Evolutionary conservation across 164 flowering plant genomes (phyloP).

Genomic region (Pachysandra terminalis): DNA sequence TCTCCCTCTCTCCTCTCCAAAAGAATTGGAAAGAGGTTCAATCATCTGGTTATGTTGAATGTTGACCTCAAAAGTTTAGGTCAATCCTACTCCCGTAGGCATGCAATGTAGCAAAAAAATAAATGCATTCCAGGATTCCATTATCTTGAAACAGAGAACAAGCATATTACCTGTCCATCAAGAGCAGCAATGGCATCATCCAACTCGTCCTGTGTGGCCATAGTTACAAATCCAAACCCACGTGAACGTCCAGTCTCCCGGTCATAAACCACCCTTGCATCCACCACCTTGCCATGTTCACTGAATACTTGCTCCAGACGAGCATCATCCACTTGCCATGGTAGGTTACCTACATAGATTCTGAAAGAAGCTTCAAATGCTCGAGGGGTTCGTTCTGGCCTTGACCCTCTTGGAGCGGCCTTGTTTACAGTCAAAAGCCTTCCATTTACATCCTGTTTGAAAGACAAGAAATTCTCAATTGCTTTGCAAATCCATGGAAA

Average conservation of each 20-base stretch:
- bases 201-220: conserved; percentile 62
- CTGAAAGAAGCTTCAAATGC: conserved; percentile 38
- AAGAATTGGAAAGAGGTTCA: too few relatives aligned
- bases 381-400: conserved; percentile 54
- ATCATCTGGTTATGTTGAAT: too few relatives aligned
- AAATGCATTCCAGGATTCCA: not conserved
- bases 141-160: not conserved
- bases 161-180: conserved; percentile 69
- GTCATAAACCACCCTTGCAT: conserved; percentile 66
- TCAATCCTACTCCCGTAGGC: too few relatives aligned
- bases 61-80: too few relatives aligned
- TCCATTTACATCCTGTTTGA: conserved; percentile 60
- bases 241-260: conserved; percentile 81
- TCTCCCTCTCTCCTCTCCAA: too few relatives aligned
- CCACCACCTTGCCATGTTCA: conserved; percentile 73
- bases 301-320: conserved; percentile 73
- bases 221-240: conserved; percentile 83
- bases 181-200: conserved; percentile 81
- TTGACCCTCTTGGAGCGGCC: conserved; percentile 75
- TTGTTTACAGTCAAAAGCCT: conserved; percentile 79
- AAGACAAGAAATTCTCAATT: conserved; percentile 8
- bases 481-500: not conserved
- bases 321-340: conserved; percentile 70
- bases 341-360: conserved; percentile 81
- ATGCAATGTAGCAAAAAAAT: too few relatives aligned